These are phyloP conservation scores for Candida sanyaensis DNA, from an alignment of 1,139 yeast species.

Conservation along the genomic window DNA sequence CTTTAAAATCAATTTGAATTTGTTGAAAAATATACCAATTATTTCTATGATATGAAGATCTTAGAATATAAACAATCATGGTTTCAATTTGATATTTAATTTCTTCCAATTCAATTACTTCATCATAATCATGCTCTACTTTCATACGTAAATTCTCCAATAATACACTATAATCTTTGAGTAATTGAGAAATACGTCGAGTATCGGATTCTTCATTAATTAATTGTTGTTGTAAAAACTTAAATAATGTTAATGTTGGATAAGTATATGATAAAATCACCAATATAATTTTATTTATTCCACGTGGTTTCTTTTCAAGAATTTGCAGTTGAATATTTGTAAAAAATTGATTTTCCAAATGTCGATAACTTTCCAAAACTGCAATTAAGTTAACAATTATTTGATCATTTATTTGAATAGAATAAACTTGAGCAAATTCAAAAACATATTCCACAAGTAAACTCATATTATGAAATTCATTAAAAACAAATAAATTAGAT, in stretches of 20 bases:
- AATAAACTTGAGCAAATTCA: neutral
- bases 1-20: constrained; percentile 6
- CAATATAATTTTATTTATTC: constrained; percentile 2
- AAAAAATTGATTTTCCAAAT: neutral
- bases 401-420: constrained; percentile 1
- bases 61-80: constrained; percentile 1
- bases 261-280: constrained; percentile 1
- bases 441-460: constrained; percentile 3
- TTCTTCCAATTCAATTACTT: neutral
- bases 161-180: constrained; percentile 4
- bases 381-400: neutral
- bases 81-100: neutral
- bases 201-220: neutral
- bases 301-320: constrained; percentile 3
- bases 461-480: neutral
- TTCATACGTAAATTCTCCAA: neutral
- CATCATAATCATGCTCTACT: neutral
- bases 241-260: neutral
- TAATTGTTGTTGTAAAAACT: neutral
- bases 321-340: neutral
- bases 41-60: neutral
- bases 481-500: neutral
- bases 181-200: neutral
- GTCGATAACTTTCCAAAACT: constrained; percentile 1
- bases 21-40: constrained; percentile 6